phyloP scores from a whole-genome alignment of 163 green algal species.

The Scenedesmus sp. region DNA sequence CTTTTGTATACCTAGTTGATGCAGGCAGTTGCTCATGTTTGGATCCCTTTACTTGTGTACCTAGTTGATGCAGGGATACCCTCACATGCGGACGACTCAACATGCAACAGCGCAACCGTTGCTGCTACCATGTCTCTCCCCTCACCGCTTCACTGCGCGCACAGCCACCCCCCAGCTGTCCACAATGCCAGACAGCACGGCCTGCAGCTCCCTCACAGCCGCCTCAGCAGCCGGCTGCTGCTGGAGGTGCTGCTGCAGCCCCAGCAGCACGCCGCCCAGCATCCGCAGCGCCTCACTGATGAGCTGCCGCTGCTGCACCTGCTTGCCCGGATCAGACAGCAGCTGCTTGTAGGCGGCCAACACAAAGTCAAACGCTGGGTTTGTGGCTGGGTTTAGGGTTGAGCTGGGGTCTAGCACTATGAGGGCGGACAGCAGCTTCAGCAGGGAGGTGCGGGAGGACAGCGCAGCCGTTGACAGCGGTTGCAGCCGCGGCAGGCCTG shows the following conservation, averaged over 20 bases:
- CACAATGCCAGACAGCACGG: neutral
- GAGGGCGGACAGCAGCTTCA: constrained; percentile 36
- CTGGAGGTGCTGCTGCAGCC: constrained; percentile 32
- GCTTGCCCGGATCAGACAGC: neutral
- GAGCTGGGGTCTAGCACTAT: neutral
- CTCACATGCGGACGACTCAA: neutral
- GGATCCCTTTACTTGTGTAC: no score
- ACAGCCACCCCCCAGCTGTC: neutral
- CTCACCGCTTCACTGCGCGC: neutral
- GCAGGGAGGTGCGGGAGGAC: neutral
- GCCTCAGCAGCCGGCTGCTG: neutral
- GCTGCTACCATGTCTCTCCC: neutral
- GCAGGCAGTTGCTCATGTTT: no score
- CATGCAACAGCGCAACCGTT: neutral
- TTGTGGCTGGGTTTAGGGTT: constrained; percentile 28
- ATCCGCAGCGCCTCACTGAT: neutral
- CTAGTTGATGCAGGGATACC: no score
- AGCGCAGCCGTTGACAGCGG: constrained; percentile 16
- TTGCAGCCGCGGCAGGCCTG: constrained; percentile 23
- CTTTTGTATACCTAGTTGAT: no score
- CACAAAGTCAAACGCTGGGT: constrained; percentile 33
- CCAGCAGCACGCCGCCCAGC: constrained; percentile 17
- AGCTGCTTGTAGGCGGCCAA: constrained; percentile 7
- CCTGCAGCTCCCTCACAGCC: neutral
- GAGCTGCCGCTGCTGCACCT: constrained; percentile 11